Conservation (phyloP, 306 rosid genomes). For the Malus asiatica region DNA sequence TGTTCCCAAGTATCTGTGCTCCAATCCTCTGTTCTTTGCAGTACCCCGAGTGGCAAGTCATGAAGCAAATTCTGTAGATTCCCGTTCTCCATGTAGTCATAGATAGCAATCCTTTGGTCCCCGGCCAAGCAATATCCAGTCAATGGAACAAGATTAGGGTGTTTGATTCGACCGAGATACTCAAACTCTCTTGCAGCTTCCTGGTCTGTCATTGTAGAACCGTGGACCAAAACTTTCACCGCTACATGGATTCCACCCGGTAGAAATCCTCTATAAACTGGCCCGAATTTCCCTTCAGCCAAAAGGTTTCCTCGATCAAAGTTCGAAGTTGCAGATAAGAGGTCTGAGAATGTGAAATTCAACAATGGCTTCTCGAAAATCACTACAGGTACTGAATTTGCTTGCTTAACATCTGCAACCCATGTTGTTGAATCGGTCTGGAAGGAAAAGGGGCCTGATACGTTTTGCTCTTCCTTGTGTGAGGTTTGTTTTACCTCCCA, state of each 20-base stretch:
- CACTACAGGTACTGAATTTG: slow-evolving; percentile 77
- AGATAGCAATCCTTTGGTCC: slow-evolving; percentile 90
- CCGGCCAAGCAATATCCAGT: slow-evolving; percentile 98
- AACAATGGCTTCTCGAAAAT: slow-evolving; percentile 90
- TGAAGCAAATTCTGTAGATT: slow-evolving; percentile 88
- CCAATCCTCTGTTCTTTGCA: slow-evolving; percentile 84
- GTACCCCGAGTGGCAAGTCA: slow-evolving; percentile 83
- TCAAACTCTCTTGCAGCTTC: slow-evolving; percentile 93
- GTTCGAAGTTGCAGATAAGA: slow-evolving; percentile 83
- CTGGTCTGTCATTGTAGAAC: slow-evolving; percentile 81
- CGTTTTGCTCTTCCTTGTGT: slow-evolving; percentile 68
- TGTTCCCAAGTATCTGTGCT: slow-evolving; percentile 96
- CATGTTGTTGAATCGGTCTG: slow-evolving; percentile 95
- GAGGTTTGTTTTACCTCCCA: slow-evolving; percentile 79
- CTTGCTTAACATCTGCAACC: slow-evolving; percentile 99
- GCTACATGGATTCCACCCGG: slow-evolving; percentile 92
- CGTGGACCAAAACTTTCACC: slow-evolving; percentile 85
- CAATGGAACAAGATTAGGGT: slow-evolving; percentile 88
- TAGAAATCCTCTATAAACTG: slow-evolving; percentile 87
- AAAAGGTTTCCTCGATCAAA: slow-evolving; percentile 90
- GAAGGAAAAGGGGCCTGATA: slow-evolving; percentile 96
- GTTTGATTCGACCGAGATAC: slow-evolving; percentile 94
- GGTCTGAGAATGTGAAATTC: slow-evolving; percentile 86
- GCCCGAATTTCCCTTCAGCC: slow-evolving; percentile 99
- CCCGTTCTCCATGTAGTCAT: slow-evolving; percentile 99